Evolutionary conservation across 1,284 basidiomycete genomes (phyloP).

Genomic region (Tausonia pullulans): DNA sequence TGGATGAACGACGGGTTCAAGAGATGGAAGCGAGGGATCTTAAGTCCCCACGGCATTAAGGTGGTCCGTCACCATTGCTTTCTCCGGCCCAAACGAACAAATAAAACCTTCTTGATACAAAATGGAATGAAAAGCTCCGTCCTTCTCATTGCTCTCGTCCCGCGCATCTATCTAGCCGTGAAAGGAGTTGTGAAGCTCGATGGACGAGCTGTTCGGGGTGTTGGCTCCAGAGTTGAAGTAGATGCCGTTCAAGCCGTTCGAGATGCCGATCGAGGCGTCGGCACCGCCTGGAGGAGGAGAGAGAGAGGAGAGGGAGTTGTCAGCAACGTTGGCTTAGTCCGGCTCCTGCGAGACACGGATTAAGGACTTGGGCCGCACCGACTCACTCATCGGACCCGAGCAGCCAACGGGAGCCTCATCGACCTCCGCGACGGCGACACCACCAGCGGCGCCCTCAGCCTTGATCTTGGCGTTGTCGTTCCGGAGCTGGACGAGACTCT

Average conservation of each 20-base stretch:
- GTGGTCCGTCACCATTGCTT: too few relatives aligned
- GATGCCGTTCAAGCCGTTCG: constrained; percentile 35
- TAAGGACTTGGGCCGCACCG: not conserved
- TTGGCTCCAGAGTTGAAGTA: constrained; percentile 20
- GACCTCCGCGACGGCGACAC: constrained; percentile 21
- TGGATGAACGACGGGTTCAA: too few relatives aligned
- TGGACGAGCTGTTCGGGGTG: constrained; percentile 26
- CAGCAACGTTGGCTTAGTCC: not conserved
- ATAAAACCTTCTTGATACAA: too few relatives aligned
- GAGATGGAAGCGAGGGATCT: too few relatives aligned
- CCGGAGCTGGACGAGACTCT: constrained; percentile 61
- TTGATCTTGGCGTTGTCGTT: constrained; percentile 69
- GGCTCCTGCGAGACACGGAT: not conserved
- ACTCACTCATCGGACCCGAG: constrained; percentile 34
- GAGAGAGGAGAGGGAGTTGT: not conserved
- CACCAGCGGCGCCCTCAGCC: constrained; percentile 20
- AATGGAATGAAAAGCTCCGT: too few relatives aligned
- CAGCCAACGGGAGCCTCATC: constrained; percentile 26
- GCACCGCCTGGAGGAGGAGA: constrained; percentile 26
- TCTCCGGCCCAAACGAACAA: too few relatives aligned
- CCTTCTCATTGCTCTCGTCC: too few relatives aligned
- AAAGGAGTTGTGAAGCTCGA: constrained; percentile 37
- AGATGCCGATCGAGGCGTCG: constrained; percentile 33
- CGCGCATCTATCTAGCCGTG: constrained; percentile 14
- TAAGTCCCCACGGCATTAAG: too few relatives aligned